Percentiles rank a stretch among this genome's conserved stretches.
Conservation (phyloP, 2,329 filamentous ascomycete species). For the Microsporum canis region DNA sequence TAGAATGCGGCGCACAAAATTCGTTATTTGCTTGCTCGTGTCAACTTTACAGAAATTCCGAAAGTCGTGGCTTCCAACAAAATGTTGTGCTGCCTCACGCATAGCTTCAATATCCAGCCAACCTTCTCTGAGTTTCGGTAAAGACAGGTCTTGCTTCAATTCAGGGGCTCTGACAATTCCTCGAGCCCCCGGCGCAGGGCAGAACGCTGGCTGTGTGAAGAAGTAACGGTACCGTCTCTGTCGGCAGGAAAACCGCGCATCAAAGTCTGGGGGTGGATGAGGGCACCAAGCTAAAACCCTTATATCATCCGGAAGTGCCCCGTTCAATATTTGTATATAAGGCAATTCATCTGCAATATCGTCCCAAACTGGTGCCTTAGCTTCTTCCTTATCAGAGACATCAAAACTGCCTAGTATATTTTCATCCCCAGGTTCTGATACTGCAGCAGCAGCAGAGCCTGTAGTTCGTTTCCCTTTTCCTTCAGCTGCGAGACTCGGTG, state of each 20-base stretch:
- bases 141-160: slow-evolving; percentile 11
- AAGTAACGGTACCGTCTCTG: slow-evolving; percentile 93
- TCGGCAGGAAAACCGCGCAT: slow-evolving; percentile 82
- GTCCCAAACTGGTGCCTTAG: slow-evolving; percentile 43
- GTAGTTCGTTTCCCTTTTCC: not conserved
- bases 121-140: slow-evolving; percentile 45
- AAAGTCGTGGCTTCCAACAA: slow-evolving; percentile 82
- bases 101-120: slow-evolving; percentile 84
- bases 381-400: not conserved
- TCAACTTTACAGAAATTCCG: slow-evolving; percentile 96
- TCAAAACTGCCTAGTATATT: not conserved
- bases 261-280: slow-evolving; percentile 64
- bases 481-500: slow-evolving; percentile 23
- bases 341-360: slow-evolving; percentile 68
- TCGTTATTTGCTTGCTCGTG: slow-evolving; percentile 74
- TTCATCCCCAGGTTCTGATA: slow-evolving; percentile 14
- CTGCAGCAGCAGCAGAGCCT: slow-evolving; percentile 1
- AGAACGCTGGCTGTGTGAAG: slow-evolving; percentile 87
- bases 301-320: slow-evolving; percentile 79
- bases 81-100: slow-evolving; percentile 66
- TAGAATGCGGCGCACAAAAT: slow-evolving; percentile 69
- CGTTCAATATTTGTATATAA: slow-evolving; percentile 75
- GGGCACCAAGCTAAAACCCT: slow-evolving; percentile 89
- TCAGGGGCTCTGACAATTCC: slow-evolving; percentile 35
- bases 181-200: slow-evolving; percentile 49